Base-by-base conservation (phyloP, 805 yeast species). In the Candida ovalis region DNA sequence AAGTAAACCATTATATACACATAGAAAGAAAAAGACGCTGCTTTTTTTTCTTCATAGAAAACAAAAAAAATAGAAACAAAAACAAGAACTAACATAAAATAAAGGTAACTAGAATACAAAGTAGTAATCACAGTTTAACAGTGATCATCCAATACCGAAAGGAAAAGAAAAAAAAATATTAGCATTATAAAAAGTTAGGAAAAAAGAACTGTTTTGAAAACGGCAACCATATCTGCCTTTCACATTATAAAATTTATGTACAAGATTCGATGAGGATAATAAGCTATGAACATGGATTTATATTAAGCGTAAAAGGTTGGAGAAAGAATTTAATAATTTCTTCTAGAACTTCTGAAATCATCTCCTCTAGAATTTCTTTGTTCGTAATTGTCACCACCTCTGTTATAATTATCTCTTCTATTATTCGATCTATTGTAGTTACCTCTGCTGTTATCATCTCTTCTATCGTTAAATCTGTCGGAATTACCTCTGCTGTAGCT, bases 401-500 rank as follows among this genome's bases (percentile, higher is more conserved):
- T 21, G 12, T 17, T 25, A 5, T 25, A 25, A 10, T 7, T 25
- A 25, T 17, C n/a, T 30, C n/a, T n/a, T n/a, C n/a, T n/a, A n/a
- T n/a, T n/a, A n/a, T n/a, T n/a, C n/a, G n/a, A n/a, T n/a, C 27
- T 13, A 13, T 35, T 21, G 25, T 27, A 22, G 30, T 27, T 10
- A 19, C 41, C 38, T 21, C 38, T 38, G 38, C 17, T 13, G 3
- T 2, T 17, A 15, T 18, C 21, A 19, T 38, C 36, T 27, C 48
- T 32, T 45, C 43, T 35, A 28, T 40, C 17, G 27, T 27, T 27
- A 6, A 37, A 37, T 10, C 45, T 46, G 42, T 39, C 25, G 35
- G 45, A 32, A 17, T 44, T 27, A 18, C 39, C 28, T 22, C 47
- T 42, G n/a, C 18, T 23, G 21, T 44, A 33, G 17, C 48, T 45